Evolutionary conservation across 108 stramenopile genomes (phyloP).

Genomic region (Pseudonitzschia multiseries): DNA sequence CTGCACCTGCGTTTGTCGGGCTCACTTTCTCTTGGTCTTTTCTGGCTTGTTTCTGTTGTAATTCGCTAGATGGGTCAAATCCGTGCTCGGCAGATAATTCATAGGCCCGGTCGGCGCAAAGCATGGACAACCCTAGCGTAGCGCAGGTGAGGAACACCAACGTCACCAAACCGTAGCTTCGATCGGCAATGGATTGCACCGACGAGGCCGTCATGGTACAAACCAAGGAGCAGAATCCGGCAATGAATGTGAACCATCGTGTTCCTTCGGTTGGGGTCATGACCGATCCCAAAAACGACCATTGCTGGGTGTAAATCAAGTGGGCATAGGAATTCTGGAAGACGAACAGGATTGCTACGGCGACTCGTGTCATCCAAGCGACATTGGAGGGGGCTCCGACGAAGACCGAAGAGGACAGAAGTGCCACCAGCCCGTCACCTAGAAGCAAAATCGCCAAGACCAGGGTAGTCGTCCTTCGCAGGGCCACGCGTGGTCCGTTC

Average conservation of each 20-base stretch:
- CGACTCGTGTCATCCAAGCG: constrained; percentile 12
- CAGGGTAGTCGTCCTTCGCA: constrained; percentile 54
- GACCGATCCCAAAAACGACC: constrained; percentile 77
- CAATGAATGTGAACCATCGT: constrained; percentile 71
- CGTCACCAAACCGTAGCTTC: constrained; percentile 50
- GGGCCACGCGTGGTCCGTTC: constrained; percentile 64
- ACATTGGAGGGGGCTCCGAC: not conserved
- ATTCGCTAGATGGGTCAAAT: constrained; percentile 55
- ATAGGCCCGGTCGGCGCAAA: constrained; percentile 50
- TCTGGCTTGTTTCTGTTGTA: constrained; percentile 25
- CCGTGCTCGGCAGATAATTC: constrained; percentile 49
- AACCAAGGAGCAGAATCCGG: constrained; percentile 66
- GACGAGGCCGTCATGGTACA: constrained; percentile 63
- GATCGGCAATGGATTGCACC: constrained; percentile 41
- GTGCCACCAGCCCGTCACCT: constrained; percentile 22
- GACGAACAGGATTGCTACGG: constrained; percentile 56
- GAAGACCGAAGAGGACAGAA: not conserved
- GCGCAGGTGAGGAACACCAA: constrained; percentile 52
- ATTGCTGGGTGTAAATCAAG: constrained; percentile 79
- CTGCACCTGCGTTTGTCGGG: not conserved
- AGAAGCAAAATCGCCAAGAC: constrained; percentile 35
- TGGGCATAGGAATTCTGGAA: constrained; percentile 87
- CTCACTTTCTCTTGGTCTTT: constrained; percentile 12
- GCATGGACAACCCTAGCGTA: constrained; percentile 39
- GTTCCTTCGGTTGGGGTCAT: constrained; percentile 72